phyloP scores from a whole-genome alignment of 345 rosid genomes.

The Aquilaria sinensis region DNA sequence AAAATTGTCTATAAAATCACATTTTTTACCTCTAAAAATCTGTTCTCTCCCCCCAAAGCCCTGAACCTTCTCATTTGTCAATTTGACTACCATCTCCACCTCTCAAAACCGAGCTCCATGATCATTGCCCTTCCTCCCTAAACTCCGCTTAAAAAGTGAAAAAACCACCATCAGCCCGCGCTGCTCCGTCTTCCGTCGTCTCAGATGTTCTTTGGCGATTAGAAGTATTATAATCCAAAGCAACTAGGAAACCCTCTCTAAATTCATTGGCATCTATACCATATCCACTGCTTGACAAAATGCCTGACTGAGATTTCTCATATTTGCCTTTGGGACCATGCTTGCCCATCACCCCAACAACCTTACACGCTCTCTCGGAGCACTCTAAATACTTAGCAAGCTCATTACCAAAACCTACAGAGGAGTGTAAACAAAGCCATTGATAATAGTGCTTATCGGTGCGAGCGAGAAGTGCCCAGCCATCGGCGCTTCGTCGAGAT shows the following conservation, averaged over 20 bases:
- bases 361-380: slow-evolving; percentile 79
- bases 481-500: slow-evolving; percentile 88
- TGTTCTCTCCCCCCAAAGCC: too few species aligned
- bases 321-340: slow-evolving; percentile 30
- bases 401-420: slow-evolving; percentile 53
- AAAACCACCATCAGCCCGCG: too few species aligned
- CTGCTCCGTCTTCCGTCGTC: too few species aligned
- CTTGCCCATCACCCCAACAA: slow-evolving; percentile 60
- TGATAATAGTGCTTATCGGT: slow-evolving; percentile 41
- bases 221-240: slow-evolving; percentile 14
- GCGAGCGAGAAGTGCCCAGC: slow-evolving; percentile 91
- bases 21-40: too few species aligned
- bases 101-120: too few species aligned
- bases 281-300: slow-evolving; percentile 30
- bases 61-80: too few species aligned
- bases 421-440: too few species aligned
- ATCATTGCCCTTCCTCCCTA: too few species aligned
- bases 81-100: too few species aligned
- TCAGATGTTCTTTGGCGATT: background rate
- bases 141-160: too few species aligned
- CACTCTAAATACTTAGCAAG: slow-evolving; percentile 76
- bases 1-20: too few species aligned
- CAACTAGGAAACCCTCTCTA: slow-evolving; percentile 16
- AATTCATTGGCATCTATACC: slow-evolving; percentile 9
- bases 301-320: slow-evolving; percentile 20